Base-by-base conservation (phyloP, 2,329 filamentous ascomycete genomes). In the Didymellaceae sp. region DNA sequence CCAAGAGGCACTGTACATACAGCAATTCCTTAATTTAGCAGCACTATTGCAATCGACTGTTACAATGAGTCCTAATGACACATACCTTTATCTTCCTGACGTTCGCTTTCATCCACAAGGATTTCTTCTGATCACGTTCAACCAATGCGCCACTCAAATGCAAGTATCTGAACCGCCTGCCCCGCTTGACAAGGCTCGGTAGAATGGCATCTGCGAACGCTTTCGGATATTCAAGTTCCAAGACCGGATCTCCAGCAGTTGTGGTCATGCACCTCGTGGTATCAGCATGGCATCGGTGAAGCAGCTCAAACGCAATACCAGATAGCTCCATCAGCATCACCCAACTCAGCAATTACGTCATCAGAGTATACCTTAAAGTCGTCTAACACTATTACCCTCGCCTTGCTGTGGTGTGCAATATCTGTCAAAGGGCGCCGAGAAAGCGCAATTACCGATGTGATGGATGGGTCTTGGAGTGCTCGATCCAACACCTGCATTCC, bases 181-280 rank as follows among this genome's bases (percentile, higher is more conserved):
- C 22, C 24, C 31, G 32, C n/a, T 17, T 38, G n/a, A 35, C 37
- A 30, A 55, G 17, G 32, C 14, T 57, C 18, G 45, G 37, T 24
- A 34, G 42, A 20, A 59, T 53, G 6, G 54, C 54, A 7, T 53
- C 20, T 9, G 54, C 55, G 35, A 62, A 60, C n/a, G 52, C 49
- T 32, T 34, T 56, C 8, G 54, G 54, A 45, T 58, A 56, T 2
- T 57, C 34, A 4, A 57, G 28, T 16, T 61, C 53, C 22, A 60
- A 46, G 14, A 52, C 17, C 9, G 52, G 35, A 46, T 59, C 45
- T 18, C 41, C 47, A 18, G 43, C 54, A n/a, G 56, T 54, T 9
- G 54, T 60, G 25, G 50, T 59, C 60, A 59, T 60, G 45, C 54
- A 57, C 52, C 51, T 62, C 45, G 21, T 30, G 8, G 20, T 11